phyloP scores from a whole-genome alignment of 1,139 yeast genomes.

The Taphrina pruni region DNA sequence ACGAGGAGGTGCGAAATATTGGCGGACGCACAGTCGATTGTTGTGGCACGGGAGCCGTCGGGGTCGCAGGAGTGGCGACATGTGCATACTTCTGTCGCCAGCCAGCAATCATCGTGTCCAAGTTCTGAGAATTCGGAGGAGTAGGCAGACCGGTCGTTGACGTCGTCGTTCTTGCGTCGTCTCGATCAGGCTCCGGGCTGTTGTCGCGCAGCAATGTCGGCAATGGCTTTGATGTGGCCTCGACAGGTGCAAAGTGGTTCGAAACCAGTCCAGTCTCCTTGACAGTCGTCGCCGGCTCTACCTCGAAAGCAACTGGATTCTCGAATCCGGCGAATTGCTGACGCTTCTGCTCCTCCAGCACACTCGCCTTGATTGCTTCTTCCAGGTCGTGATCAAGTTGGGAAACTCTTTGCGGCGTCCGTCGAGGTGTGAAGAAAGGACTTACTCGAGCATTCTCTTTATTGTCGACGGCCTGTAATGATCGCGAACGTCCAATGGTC shows the following conservation, averaged over 20 bases:
- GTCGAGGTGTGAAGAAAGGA: constrained; percentile 23
- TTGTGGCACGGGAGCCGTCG: background rate
- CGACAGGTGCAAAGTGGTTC: constrained; percentile 4
- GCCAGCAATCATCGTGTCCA: constrained; percentile 11
- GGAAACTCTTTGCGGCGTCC: background rate
- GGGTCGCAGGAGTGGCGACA: background rate
- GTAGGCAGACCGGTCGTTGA: constrained; percentile 17
- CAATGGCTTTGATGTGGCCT: background rate
- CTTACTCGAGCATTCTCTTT: constrained; percentile 25
- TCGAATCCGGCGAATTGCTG: constrained; percentile 17
- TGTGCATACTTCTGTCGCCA: constrained; percentile 13
- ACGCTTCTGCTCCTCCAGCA: constrained; percentile 20
- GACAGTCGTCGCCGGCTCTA: background rate
- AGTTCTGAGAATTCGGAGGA: constrained; percentile 21
- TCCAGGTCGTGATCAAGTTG: constrained; percentile 15
- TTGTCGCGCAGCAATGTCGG: constrained; percentile 3
- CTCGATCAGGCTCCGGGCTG: background rate
- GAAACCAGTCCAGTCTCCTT: constrained; percentile 2
- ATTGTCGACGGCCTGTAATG: background rate
- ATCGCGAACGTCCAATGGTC: background rate
- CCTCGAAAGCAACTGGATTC: constrained; percentile 26
- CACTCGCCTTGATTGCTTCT: constrained; percentile 17
- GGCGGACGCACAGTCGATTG: constrained; percentile 1
- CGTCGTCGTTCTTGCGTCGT: background rate
- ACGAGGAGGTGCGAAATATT: constrained; percentile 6